Evolutionary conservation across 176 grass and related monocot species (phyloP), one percentile per base, ranked within the genome.

Genomic region (Thinopyrum elongatum): DNA sequence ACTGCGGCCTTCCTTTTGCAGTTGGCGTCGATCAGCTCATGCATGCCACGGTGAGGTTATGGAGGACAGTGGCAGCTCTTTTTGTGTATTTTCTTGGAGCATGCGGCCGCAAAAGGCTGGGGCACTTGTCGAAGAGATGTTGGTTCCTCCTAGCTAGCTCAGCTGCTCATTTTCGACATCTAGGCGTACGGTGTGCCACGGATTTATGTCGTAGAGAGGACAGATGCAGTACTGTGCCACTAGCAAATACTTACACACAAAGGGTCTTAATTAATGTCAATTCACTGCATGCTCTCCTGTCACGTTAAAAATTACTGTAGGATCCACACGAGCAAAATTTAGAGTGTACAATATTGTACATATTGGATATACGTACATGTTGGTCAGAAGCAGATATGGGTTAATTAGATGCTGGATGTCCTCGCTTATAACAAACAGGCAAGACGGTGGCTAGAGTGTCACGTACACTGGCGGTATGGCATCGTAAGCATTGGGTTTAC

Each of bases 91-190:
- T 80, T 81, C 79, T 31, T 62, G 70, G n/a, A 86, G 53, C 71
- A 70, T 86, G 78, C 69, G 78, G 83, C 63, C 63, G 19, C 82
- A 53, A 47, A 82, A 82, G 79, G 62, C 79, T 82, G 83, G 88
- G 88, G 83, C 72, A 78, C 11, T 64, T 90, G 88, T 77, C 83
- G 82, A 49, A 47, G 31, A 38, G n/a, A 76, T 78, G 53, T 42
- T 77, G 67, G 46, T 35, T 44, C 81, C 38, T 31, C n/a, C 47
- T 28, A 74, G 35, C 19, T 13, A 27, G 3, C 72, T 26, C 69
- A 74, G 39, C 66, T 72, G 34, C 53, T 65, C 71, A 26, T 27
- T 28, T 77, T 36, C 41, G 65, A n/a, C 65, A 34, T 35, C 29
- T 38, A 21, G 16, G 22, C 1, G 42, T 42, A 85, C 76, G 61